phyloP scores from a whole-genome alignment of 768 basidiomycete species.

The Pleurotus sapidus region DNA sequence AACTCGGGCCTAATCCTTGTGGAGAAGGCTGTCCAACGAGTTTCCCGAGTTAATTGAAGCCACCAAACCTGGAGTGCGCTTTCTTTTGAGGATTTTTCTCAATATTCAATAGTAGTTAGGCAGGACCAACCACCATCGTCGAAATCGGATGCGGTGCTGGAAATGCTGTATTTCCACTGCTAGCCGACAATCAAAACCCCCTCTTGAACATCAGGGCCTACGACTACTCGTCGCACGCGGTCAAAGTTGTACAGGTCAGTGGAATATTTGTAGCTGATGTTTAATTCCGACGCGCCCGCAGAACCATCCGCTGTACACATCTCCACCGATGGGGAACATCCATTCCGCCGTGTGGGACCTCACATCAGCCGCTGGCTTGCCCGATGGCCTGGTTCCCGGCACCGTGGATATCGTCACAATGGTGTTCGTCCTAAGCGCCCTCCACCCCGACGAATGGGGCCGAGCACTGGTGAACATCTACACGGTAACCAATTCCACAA shows the following conservation, averaged over 20 bases:
- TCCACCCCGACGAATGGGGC: conserved; percentile 92
- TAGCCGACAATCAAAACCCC: conserved; percentile 82
- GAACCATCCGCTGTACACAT: conserved; percentile 68
- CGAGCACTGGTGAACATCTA: conserved; percentile 80
- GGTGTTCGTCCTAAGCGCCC: conserved; percentile 90
- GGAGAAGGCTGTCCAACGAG: conserved; percentile 80
- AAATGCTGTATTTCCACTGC: conserved; percentile 90
- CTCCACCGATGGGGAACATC: conserved; percentile 68
- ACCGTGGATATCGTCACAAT: conserved; percentile 89
- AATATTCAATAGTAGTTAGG: conserved; percentile 41
- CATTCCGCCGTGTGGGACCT: conserved; percentile 90
- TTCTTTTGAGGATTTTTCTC: conserved; percentile 2
- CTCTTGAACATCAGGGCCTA: conserved; percentile 73
- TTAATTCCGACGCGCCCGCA: conserved; percentile 25
- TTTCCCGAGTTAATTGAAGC: conserved; percentile 85
- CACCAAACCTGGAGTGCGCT: conserved; percentile 58
- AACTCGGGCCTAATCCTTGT: no score
- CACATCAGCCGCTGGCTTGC: conserved; percentile 58
- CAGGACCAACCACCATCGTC: conserved; percentile 71
- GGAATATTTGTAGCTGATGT: neutral
- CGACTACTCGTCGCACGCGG: conserved; percentile 88
- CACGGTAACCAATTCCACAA: conserved; percentile 40
- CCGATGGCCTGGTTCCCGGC: conserved; percentile 57
- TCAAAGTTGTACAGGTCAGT: conserved; percentile 83
- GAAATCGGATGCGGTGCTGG: conserved; percentile 98